Conservation (phyloP, 2,329 filamentous ascomycete species). For the Macrophomina pseudophaseolina region DNA sequence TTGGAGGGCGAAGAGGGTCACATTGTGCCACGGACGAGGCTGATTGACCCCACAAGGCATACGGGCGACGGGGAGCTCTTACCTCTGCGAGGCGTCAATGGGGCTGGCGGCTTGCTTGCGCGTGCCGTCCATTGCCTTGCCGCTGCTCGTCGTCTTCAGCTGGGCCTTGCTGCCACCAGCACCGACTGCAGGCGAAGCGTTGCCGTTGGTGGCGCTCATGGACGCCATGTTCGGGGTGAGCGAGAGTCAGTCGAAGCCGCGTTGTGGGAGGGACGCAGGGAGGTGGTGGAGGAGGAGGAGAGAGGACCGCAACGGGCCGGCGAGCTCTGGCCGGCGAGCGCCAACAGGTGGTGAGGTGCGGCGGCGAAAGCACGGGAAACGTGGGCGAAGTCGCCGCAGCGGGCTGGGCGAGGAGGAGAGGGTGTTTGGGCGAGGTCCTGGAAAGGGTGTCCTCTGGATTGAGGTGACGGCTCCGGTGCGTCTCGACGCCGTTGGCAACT, state of each 20-base stretch:
- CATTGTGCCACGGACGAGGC: constrained; percentile 26
- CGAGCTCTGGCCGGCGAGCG: constrained; percentile 25
- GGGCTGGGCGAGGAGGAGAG: constrained; percentile 15
- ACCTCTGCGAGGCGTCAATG: constrained; percentile 60
- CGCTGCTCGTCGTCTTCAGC: constrained; percentile 56
- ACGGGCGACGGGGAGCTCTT: constrained; percentile 37
- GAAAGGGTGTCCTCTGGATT: constrained; percentile 20
- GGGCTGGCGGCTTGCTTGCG: constrained; percentile 63
- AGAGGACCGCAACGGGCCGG: constrained; percentile 25
- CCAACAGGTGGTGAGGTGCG: constrained; percentile 23
- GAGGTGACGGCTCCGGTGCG: constrained; percentile 20
- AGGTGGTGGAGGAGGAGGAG: constrained; percentile 20
- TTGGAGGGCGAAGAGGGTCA: constrained; percentile 17
- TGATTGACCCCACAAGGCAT: constrained; percentile 8
- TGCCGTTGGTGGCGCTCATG: constrained; percentile 33
- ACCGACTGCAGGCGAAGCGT: constrained; percentile 44
- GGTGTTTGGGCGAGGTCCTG: constrained; percentile 15
- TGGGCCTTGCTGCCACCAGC: constrained; percentile 48
- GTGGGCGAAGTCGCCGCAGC: constrained; percentile 11
- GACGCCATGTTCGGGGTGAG: constrained; percentile 22
- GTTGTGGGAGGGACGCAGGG: constrained; percentile 30
- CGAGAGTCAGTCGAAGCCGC: constrained; percentile 24
- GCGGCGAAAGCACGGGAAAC: constrained; percentile 16
- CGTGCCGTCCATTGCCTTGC: constrained; percentile 57
- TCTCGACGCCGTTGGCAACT: constrained; percentile 19